Evolutionary conservation across 371 early-diverging fungal species (phyloP).

Genomic region (Umbelopsis sp.): DNA sequence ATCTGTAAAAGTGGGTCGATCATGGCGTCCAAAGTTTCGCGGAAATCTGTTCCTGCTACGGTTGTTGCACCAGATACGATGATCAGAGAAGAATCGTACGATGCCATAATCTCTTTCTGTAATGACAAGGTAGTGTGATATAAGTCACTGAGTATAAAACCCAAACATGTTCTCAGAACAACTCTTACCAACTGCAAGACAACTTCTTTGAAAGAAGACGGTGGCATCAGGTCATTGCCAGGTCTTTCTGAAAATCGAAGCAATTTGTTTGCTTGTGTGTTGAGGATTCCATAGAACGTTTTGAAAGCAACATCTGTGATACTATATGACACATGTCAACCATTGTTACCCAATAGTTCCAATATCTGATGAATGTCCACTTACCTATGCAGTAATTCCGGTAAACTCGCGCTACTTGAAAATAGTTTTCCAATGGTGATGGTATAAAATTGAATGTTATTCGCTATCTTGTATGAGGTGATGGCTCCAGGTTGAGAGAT

Average conservation of each 20-base stretch:
- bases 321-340: constrained; percentile 29
- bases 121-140: not conserved
- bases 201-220: constrained; percentile 68
- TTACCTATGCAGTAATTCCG: constrained; percentile 65
- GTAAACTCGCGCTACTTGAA: constrained; percentile 58
- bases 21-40: constrained; percentile 66
- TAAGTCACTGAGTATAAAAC: not conserved
- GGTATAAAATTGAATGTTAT: constrained; percentile 79
- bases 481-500: constrained; percentile 71
- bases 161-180: not conserved
- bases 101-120: constrained; percentile 79
- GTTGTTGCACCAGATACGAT: constrained; percentile 39
- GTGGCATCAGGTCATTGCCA: constrained; percentile 58
- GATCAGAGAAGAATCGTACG: constrained; percentile 75
- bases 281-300: constrained; percentile 71
- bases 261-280: constrained; percentile 66
- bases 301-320: constrained; percentile 68
- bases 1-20: constrained; percentile 75
- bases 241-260: constrained; percentile 63
- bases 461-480: constrained; percentile 71
- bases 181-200: constrained; percentile 63
- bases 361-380: not conserved
- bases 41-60: constrained; percentile 59
- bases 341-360: not conserved
- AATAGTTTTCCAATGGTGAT: constrained; percentile 67